Conservation (phyloP, 306 rosid genomes). For the Biancaea sappan region DNA sequence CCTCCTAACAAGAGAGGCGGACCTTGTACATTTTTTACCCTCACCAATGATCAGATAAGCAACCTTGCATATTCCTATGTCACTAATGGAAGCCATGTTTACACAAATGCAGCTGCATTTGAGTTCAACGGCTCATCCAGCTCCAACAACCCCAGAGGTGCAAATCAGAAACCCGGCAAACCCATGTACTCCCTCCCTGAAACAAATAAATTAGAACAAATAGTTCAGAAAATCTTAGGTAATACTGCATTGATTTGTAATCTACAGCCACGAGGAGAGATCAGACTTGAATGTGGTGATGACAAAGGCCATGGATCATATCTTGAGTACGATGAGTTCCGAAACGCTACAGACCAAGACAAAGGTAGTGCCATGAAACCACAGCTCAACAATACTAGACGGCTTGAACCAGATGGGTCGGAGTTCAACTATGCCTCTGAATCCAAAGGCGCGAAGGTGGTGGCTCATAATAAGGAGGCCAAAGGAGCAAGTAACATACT, state of each 20-base stretch:
- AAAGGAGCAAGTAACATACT: slow-evolving; percentile 80
- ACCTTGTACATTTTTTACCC: slow-evolving; percentile 26
- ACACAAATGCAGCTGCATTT: slow-evolving; percentile 41
- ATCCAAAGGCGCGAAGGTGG: slow-evolving; percentile 88
- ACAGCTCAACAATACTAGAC: slow-evolving; percentile 56
- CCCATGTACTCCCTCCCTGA: slow-evolving; percentile 41
- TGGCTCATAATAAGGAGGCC: slow-evolving; percentile 87
- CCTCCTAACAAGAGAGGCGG: slow-evolving; percentile 42
- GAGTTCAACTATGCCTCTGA: slow-evolving; percentile 89
- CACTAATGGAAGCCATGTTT: slow-evolving; percentile 38
- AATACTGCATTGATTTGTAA: slow-evolving; percentile 59
- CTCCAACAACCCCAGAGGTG: slow-evolving; percentile 28
- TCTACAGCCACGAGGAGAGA: slow-evolving; percentile 38
- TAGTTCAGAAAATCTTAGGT: slow-evolving; percentile 55
- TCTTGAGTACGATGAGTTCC: slow-evolving; percentile 59
- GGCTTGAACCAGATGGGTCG: slow-evolving; percentile 76
- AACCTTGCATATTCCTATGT: slow-evolving; percentile 35
- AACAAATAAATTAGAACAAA: slow-evolving; percentile 47
- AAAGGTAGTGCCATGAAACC: slow-evolving; percentile 29
- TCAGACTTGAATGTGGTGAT: slow-evolving; percentile 30
- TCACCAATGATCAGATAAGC: slow-evolving; percentile 30
- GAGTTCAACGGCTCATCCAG: slow-evolving; percentile 50
- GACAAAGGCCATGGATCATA: slow-evolving; percentile 42
- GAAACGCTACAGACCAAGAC: slow-evolving; percentile 49
- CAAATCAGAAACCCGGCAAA: slow-evolving; percentile 37